Percentiles rank a stretch among this genome's conserved stretches.
Conservation (phyloP, 768 basidiomycete genomes). For the Kwoniella dendrophila region DNA sequence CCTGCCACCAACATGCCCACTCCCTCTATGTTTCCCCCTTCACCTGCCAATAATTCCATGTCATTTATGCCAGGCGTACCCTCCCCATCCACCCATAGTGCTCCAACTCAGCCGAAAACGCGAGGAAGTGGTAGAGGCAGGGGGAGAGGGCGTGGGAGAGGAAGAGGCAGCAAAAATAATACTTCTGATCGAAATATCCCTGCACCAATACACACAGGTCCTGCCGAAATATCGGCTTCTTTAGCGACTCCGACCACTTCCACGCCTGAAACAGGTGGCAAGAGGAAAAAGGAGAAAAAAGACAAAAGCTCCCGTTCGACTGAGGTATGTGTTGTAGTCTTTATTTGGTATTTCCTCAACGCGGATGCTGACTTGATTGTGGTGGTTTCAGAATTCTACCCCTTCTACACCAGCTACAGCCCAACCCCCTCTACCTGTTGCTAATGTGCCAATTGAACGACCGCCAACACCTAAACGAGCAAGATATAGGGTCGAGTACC, state of each 20-base stretch:
- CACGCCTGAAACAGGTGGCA: slow-evolving; percentile 21
- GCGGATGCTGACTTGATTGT: too few relatives aligned
- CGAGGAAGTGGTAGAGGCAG: slow-evolving; percentile 1
- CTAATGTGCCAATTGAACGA: slow-evolving; percentile 6
- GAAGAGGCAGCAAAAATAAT: not conserved
- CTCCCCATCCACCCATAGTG: not conserved
- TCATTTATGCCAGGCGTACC: not conserved
- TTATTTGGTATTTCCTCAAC: too few relatives aligned
- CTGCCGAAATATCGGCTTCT: not conserved
- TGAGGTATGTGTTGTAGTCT: slow-evolving; percentile 18
- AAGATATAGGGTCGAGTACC: slow-evolving; percentile 83
- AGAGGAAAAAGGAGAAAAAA: slow-evolving; percentile 32
- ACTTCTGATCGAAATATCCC: slow-evolving; percentile 2
- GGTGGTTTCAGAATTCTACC: slow-evolving; percentile 11
- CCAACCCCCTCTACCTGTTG: not conserved
- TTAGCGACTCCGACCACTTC: slow-evolving; percentile 1
- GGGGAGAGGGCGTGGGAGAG: slow-evolving; percentile 2
- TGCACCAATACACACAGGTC: slow-evolving; percentile 17
- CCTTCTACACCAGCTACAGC: slow-evolving; percentile 22
- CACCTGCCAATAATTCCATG: slow-evolving; percentile 10
- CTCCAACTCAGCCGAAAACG: not conserved
- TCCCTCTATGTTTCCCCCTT: slow-evolving; percentile 16
- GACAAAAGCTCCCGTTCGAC: slow-evolving; percentile 12
- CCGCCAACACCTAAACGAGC: slow-evolving; percentile 54
- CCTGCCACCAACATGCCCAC: slow-evolving; percentile 1